These are phyloP conservation scores for Talaromyces ruber DNA, from an alignment of 495 filamentous ascomycete species.

Conservation along the genomic window DNA sequence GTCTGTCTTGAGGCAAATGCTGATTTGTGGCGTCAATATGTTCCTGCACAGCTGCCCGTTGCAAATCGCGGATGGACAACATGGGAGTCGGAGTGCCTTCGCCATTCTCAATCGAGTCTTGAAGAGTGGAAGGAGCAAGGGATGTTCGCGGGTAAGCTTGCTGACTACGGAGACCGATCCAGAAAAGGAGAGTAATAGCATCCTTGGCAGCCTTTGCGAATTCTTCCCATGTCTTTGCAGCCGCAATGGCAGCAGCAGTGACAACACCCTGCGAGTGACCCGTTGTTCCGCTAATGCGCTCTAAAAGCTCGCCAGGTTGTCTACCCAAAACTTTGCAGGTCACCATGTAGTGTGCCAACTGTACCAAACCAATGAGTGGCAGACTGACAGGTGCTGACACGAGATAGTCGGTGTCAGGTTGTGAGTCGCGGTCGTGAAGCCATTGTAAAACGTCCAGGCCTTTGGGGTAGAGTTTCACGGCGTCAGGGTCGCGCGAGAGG, in stretches of 20 bases:
- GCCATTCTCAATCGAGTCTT: slow-evolving; percentile 88
- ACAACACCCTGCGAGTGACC: slow-evolving; percentile 97
- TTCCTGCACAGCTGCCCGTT: slow-evolving; percentile 74
- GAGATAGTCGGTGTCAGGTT: slow-evolving; percentile 91
- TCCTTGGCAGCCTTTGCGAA: slow-evolving; percentile 69
- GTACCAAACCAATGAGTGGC: slow-evolving; percentile 90
- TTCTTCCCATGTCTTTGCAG: slow-evolving; percentile 80
- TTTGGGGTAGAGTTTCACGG: slow-evolving; percentile 92
- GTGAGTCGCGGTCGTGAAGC: slow-evolving; percentile 77
- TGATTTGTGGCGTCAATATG: slow-evolving; percentile 95
- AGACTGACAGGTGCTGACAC: slow-evolving; percentile 96
- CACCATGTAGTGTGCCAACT: slow-evolving; percentile 87
- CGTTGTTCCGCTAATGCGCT: slow-evolving; percentile 76
- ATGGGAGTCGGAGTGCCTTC: slow-evolving; percentile 94
- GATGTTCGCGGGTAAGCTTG: slow-evolving; percentile 95
- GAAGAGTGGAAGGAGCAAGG: slow-evolving; percentile 81
- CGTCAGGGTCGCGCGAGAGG: slow-evolving; percentile 76
- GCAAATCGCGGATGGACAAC: slow-evolving; percentile 92
- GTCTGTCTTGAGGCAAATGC: slow-evolving; percentile 83
- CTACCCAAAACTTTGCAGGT: slow-evolving; percentile 84
- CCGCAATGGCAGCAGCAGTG: slow-evolving; percentile 84
- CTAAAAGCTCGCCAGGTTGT: slow-evolving; percentile 75
- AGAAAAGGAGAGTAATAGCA: slow-evolving; percentile 92
- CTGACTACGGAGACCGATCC: slow-evolving; percentile 97
- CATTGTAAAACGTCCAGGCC: slow-evolving; percentile 89